Evolutionary conservation across 2,329 filamentous ascomycete genomes (phyloP).

Genomic region (Berkeleyomyces rouxiae): DNA sequence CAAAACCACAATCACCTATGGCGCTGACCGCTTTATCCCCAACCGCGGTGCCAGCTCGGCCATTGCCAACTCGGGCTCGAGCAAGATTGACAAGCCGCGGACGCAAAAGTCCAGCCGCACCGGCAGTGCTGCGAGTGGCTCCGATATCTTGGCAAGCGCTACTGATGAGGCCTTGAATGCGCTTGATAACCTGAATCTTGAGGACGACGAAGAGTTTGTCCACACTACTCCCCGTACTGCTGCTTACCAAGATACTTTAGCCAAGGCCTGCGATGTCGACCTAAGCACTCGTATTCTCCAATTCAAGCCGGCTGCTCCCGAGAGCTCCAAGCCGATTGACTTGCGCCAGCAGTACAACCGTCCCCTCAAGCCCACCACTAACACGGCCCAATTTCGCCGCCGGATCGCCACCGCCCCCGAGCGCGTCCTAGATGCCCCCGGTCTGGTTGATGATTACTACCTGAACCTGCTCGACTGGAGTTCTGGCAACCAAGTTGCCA

Average conservation of each 20-base stretch:
- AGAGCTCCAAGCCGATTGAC: conserved; percentile 96
- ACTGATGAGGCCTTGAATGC: conserved; percentile 66
- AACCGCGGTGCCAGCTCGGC: conserved; percentile 83
- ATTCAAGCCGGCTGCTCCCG: conserved; percentile 95
- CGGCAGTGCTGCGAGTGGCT: conserved; percentile 39
- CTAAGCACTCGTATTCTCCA: conserved; percentile 90
- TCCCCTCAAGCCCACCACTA: conserved; percentile 62
- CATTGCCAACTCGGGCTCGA: conserved; percentile 62
- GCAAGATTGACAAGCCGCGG: conserved; percentile 64
- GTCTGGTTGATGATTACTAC: conserved; percentile 96
- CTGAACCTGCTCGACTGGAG: conserved; percentile 98
- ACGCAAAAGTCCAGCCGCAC: conserved; percentile 50
- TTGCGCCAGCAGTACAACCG: conserved; percentile 96
- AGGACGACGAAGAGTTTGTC: conserved; percentile 51
- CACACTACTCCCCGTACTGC: conserved; percentile 74
- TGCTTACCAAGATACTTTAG: conserved; percentile 83
- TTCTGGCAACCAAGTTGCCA: conserved; percentile 91
- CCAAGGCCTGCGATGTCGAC: conserved; percentile 79
- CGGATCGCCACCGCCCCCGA: conserved; percentile 90
- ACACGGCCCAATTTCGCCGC: conserved; percentile 73
- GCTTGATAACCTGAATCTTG: conserved; percentile 61
- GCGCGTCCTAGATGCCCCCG: conserved; percentile 87
- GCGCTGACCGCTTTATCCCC: conserved; percentile 87
- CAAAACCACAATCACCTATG: conserved; percentile 69
- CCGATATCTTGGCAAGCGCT: conserved; percentile 58